phyloP scores from a whole-genome alignment of 2,329 filamentous ascomycete species.

The Chaetomium strumarium region DNA sequence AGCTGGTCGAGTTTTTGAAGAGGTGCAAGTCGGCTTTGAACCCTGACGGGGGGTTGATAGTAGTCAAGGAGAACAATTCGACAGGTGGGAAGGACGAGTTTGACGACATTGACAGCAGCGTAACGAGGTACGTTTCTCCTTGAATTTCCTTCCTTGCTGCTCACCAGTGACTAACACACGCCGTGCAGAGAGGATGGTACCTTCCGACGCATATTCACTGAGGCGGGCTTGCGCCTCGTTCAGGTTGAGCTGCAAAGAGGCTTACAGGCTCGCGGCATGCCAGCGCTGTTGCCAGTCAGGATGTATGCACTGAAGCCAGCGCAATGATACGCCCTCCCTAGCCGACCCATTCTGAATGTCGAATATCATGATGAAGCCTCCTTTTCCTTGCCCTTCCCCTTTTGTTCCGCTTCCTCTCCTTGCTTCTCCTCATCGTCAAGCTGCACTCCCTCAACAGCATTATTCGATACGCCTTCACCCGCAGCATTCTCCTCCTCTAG shows the following conservation, averaged over 20 bases:
- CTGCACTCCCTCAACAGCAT: conserved; percentile 33
- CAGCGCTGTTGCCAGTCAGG: conserved; percentile 63
- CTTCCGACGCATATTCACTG: conserved; percentile 62
- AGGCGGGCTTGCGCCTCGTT: conserved; percentile 63
- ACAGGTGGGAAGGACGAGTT: conserved; percentile 58
- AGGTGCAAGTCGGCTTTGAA: conserved; percentile 47
- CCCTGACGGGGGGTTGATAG: conserved; percentile 47
- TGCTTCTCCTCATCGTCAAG: conserved; percentile 27
- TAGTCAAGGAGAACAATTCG: conserved; percentile 76
- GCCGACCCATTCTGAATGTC: neutral
- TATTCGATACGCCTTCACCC: conserved; percentile 37
- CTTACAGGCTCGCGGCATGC: conserved; percentile 45
- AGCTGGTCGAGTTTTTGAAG: conserved; percentile 62
- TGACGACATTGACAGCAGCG: conserved; percentile 68
- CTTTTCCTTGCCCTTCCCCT: conserved; percentile 1
- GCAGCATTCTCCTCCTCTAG: conserved; percentile 42
- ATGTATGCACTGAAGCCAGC: conserved; percentile 67
- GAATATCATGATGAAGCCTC: neutral
- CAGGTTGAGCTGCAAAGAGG: conserved; percentile 67
- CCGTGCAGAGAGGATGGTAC: conserved; percentile 58
- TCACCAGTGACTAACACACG: conserved; percentile 1
- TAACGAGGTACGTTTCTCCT: conserved; percentile 53
- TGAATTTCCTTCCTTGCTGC: neutral
- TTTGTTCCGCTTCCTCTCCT: neutral
- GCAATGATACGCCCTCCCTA: neutral